phyloP scores from a whole-genome alignment of 805 yeast genomes.

The Limtongia smithiae region DNA sequence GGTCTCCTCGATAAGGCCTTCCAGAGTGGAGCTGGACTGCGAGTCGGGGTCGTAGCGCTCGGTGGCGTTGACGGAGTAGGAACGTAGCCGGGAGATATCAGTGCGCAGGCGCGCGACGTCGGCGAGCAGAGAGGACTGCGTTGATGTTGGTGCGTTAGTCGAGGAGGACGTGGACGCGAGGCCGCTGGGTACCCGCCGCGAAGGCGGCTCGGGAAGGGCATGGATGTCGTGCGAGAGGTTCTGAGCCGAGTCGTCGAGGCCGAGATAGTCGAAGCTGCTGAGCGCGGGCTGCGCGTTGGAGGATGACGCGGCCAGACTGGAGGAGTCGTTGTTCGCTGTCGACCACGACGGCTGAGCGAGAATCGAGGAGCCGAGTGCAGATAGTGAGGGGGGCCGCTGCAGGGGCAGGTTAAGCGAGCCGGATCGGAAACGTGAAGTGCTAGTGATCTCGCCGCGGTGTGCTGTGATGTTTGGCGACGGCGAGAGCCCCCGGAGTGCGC shows the following conservation, averaged over 20 bases:
- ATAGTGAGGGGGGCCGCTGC: conserved; percentile 3
- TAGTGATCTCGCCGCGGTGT: no score
- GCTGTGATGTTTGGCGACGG: background rate
- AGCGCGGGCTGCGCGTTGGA: conserved; percentile 21
- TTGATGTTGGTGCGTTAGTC: conserved; percentile 1
- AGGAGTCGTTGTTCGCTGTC: background rate
- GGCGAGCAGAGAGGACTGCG: conserved; percentile 10
- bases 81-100: conserved; percentile 27
- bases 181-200: background rate
- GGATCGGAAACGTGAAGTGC: conserved; percentile 24
- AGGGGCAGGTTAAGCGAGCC: conserved; percentile 28
- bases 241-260: conserved; percentile 22
- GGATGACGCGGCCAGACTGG: background rate
- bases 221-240: no score
- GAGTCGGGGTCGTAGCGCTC: conserved; percentile 25
- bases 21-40: conserved; percentile 5
- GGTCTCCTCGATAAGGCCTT: conserved; percentile 18
- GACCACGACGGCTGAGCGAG: conserved; percentile 12
- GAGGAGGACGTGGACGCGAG: background rate
- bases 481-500: background rate
- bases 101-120: conserved; percentile 21
- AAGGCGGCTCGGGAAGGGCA: background rate
- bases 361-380: conserved; percentile 13
- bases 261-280: conserved; percentile 28
- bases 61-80: conserved; percentile 28